Evolutionary conservation across 2,329 filamentous ascomycete species (phyloP), one percentile per base, ranked within the genome.

Genomic region (Alternaria longipes): DNA sequence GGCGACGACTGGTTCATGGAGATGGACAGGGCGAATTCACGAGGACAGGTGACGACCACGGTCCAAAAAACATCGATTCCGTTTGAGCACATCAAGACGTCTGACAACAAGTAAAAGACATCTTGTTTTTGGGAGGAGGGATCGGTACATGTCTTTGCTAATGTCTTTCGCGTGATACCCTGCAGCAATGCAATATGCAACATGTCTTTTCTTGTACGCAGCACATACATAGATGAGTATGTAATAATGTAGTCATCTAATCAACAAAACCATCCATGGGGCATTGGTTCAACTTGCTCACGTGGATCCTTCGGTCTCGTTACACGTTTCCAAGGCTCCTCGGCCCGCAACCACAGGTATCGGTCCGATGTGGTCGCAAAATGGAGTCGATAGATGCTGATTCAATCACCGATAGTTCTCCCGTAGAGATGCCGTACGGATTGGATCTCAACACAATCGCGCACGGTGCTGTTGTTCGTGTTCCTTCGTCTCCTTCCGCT

Each of bases 1-100:
- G 54, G 66, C 16, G 61, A 67, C 18, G 68, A 71, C 36, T 73
- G 66, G 69, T 69, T 69, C 20, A 53, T 59, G 0, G 69, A 70
- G 34, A 42, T 67, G 30, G 62, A 70, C 26, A 59, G 54, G 40
- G 59, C 64, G 16, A 62, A 64, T 24, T 34, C 60, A 34, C 63
- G 54, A 2, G 61, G 59, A 5, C 53, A 61, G n/a, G 63, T 58
- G 41, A 70, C 64, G 12, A 65, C 64, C 34, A 63, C 45, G 18
- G 59, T 62, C 2, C 45, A 60, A 45, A 63, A 44, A 18, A 40
- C 65, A 1, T 36, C 41, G 26, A 16, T 60, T 14, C 59, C 59
- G 11, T 47, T 63, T 52, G 56, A 59, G 45, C 57, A 67, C 12
- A 55, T 59, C 22, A 60, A 57, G 42, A 26, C 46, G 30, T 18